phyloP scores from a whole-genome alignment of 192 early-diverging fungal genomes.

The Polychytrium aggregatum region DNA sequence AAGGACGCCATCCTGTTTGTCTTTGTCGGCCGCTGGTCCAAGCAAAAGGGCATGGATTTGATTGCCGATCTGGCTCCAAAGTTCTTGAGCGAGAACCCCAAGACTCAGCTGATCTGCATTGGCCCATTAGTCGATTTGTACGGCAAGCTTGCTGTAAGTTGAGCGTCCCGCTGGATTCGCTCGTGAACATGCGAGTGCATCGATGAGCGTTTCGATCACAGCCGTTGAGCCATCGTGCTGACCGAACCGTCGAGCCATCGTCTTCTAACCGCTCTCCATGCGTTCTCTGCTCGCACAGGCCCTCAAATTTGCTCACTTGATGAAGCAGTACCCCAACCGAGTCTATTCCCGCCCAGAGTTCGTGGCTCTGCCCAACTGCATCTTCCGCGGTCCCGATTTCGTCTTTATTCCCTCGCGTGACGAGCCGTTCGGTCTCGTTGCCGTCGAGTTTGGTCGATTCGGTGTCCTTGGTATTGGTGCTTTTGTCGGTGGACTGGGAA shows the following conservation, averaged over 20 bases:
- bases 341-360: background rate
- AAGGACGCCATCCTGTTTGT: background rate
- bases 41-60: slow-evolving; percentile 6
- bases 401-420: slow-evolving; percentile 1
- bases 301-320: background rate
- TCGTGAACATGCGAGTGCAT: no score
- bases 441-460: slow-evolving; percentile 3
- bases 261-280: no score
- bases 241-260: no score
- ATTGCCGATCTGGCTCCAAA: slow-evolving; percentile 2
- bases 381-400: slow-evolving; percentile 2
- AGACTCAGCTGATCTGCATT: background rate
- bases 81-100: background rate
- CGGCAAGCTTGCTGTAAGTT: slow-evolving; percentile 1
- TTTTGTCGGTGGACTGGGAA: slow-evolving; percentile 5
- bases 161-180: no score
- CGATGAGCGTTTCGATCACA: no score
- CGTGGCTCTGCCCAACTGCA: background rate
- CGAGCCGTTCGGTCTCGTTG: slow-evolving; percentile 7
- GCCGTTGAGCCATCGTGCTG: no score
- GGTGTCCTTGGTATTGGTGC: slow-evolving; percentile 2
- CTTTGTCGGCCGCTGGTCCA: slow-evolving; percentile 3
- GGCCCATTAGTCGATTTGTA: slow-evolving; percentile 3
- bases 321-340: background rate
- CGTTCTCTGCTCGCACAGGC: no score